phyloP scores from a whole-genome alignment of 1,284 basidiomycete species.

The Cutaneotrichosporon cutaneum region DNA sequence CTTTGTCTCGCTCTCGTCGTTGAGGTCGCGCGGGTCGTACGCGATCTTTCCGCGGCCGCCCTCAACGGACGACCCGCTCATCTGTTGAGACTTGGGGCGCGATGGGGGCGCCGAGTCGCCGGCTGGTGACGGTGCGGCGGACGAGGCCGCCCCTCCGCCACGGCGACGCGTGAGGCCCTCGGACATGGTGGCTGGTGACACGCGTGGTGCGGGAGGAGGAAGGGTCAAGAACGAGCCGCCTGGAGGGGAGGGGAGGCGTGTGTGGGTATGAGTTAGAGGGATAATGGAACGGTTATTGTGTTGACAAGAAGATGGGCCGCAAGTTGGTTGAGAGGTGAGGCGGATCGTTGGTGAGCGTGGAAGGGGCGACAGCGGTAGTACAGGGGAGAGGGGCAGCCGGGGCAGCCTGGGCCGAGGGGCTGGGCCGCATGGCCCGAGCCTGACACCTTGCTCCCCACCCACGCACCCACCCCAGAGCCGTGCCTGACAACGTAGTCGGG shows the following conservation, averaged over 20 bases:
- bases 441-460: no score
- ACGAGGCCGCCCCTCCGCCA: slow-evolving; percentile 40
- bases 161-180: slow-evolving; percentile 51
- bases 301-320: background rate
- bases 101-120: slow-evolving; percentile 5
- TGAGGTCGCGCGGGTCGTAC: slow-evolving; percentile 88
- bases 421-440: no score
- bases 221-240: background rate
- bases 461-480: no score
- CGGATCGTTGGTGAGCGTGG: background rate
- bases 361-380: background rate
- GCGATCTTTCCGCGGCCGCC: slow-evolving; percentile 77
- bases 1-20: slow-evolving; percentile 69
- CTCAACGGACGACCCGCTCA: slow-evolving; percentile 68
- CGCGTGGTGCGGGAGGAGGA: background rate
- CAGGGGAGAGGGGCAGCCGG: background rate
- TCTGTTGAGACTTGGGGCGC: slow-evolving; percentile 13
- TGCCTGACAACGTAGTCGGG: background rate
- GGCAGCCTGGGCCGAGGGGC: background rate
- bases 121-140: slow-evolving; percentile 16
- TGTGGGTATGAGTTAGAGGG: background rate
- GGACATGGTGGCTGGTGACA: slow-evolving; percentile 33
- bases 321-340: background rate
- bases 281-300: background rate
- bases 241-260: background rate